Evolutionary conservation across 805 yeast species (phyloP), one percentile per base, ranked within the genome.

Genomic region (Saccharomyces cerevisiae): DNA sequence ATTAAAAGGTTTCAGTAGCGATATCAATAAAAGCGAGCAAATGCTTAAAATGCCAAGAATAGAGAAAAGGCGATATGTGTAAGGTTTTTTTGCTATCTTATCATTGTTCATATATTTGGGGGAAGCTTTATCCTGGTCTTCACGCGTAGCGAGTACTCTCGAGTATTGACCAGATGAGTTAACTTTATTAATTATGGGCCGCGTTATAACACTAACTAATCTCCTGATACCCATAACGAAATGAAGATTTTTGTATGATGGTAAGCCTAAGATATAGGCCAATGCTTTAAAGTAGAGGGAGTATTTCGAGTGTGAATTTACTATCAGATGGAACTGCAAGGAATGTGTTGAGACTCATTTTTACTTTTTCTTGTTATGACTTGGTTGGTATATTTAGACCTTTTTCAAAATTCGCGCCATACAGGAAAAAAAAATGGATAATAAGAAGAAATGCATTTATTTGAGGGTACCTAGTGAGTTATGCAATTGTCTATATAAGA

Each of bases 1-100:
- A 4, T 62, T 62, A 11, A 71, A 66, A 6, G 55, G 47, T 41
- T 55, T 58, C 8, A 53, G 47, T 2, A 59, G 8, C n/a, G 59
- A 55, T 1, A 58, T 26, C 9, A 51, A 48, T 2, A 57, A 41
- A 2, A 60, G 30, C 26, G 60, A n/a, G 5, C 58, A 8, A n/a
- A 59, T 52, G 4, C 59, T 41, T 14, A 64, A 4, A 14, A 65
- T 21, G 9, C 69, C 68, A 1, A 60, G 28, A 2, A 55, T n/a
- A 2, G 64, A 54, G 4, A 48, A 36, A 36, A 17, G 10, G 24
- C 6, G 17, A 17, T 36, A 36, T 17, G 24, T 36, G 22, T 17
- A 36, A 17, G 13, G 24, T 36, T 36, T 17, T 17, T 36, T 36
- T 17, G 43, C 43, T 17, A 17, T 6, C 13, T 3, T 36, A 36